These are phyloP conservation scores for Amphirosellinia nigrospora DNA, from an alignment of 495 filamentous ascomycete species.

Conservation along the genomic window DNA sequence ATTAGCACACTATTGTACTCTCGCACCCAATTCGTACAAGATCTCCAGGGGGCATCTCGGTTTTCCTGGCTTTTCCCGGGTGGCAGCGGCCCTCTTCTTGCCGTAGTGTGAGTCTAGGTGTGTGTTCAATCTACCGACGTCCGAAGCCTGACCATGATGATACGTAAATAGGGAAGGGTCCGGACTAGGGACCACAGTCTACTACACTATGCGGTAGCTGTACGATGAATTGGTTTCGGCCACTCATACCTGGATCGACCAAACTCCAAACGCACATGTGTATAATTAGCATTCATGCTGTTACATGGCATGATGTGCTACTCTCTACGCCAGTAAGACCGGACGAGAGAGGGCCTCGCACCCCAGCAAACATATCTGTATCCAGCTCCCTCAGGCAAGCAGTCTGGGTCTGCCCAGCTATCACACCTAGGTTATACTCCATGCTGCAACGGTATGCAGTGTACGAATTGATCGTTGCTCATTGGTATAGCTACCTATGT, in stretches of 20 bases:
- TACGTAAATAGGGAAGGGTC: neutral
- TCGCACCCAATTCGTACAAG: slow-evolving; percentile 14
- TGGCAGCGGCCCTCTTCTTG: neutral
- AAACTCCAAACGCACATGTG: neutral
- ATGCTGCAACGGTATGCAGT: neutral
- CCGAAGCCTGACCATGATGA: slow-evolving; percentile 1
- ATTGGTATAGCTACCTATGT: neutral
- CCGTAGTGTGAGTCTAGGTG: slow-evolving; percentile 2
- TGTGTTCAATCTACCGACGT: slow-evolving; percentile 6
- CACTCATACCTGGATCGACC: slow-evolving; percentile 4
- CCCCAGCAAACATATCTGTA: neutral
- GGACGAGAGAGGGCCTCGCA: neutral
- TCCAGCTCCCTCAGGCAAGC: slow-evolving; percentile 5
- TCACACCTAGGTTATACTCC: neutral
- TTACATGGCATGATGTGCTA: slow-evolving; percentile 15
- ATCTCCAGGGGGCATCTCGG: slow-evolving; percentile 19
- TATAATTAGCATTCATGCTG: slow-evolving; percentile 16
- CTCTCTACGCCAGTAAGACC: slow-evolving; percentile 6
- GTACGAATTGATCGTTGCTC: neutral
- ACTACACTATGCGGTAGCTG: neutral
- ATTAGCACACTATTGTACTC: neutral
- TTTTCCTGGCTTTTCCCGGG: neutral
- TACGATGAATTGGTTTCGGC: neutral
- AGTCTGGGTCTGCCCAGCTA: neutral
- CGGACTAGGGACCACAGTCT: neutral